phyloP scores from a whole-genome alignment of 768 basidiomycete species.

The Hemileccinum rubropunctum region DNA sequence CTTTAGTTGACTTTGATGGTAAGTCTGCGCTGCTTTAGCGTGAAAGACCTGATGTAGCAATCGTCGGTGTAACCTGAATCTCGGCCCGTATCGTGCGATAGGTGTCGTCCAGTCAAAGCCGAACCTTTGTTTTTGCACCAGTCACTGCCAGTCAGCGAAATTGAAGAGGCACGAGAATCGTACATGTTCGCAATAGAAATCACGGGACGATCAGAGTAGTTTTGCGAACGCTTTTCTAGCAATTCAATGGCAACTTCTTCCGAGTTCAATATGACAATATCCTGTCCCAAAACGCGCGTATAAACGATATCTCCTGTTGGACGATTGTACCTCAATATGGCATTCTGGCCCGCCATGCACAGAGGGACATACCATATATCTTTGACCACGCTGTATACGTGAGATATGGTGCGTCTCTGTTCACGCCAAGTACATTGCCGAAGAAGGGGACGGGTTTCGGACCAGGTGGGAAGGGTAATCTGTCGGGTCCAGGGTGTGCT shows the following conservation, averaged over 20 bases:
- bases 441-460: conserved; percentile 14
- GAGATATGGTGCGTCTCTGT: conserved; percentile 6
- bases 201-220: conserved; percentile 39
- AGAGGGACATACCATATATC: conserved; percentile 12
- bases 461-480: conserved; percentile 16
- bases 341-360: no score
- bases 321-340: background rate
- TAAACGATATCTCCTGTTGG: conserved; percentile 7
- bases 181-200: conserved; percentile 1
- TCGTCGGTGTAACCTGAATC: conserved; percentile 21
- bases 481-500: background rate
- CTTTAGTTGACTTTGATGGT: conserved; percentile 13
- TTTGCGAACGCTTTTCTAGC: conserved; percentile 49
- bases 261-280: conserved; percentile 50
- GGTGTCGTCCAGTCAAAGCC: conserved; percentile 11
- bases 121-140: conserved; percentile 8
- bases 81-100: conserved; percentile 18
- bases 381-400: conserved; percentile 20
- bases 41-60: conserved; percentile 19
- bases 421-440: conserved; percentile 12
- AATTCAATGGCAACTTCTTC: conserved; percentile 45
- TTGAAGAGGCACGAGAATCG: background rate
- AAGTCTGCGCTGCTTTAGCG: conserved; percentile 5
- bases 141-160: background rate
- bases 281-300: conserved; percentile 36